Evolutionary conservation across 208 protist genomes (phyloP).

Genomic region (Crithidia acanthocephali): DNA sequence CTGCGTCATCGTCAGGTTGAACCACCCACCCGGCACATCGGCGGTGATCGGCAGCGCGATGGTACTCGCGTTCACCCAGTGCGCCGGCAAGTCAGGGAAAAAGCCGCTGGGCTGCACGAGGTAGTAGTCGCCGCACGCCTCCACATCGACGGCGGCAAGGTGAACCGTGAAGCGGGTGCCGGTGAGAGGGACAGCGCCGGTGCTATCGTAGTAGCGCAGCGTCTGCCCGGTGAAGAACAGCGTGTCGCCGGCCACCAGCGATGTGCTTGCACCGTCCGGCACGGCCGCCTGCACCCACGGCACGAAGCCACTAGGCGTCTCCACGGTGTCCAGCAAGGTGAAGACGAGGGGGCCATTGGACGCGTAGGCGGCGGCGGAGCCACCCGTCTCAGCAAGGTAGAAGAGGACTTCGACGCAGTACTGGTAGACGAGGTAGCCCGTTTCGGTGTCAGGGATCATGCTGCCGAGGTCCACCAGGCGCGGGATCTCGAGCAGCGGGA

Average conservation of each 20-base stretch:
- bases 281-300: slow-evolving; percentile 3
- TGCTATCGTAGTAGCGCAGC: slow-evolving; percentile 33
- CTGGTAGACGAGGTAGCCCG: slow-evolving; percentile 37
- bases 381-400: slow-evolving; percentile 4
- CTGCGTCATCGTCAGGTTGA: slow-evolving; percentile 36
- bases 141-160: slow-evolving; percentile 13
- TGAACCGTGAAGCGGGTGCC: slow-evolving; percentile 23
- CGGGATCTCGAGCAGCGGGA: slow-evolving; percentile 39
- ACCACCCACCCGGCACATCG: slow-evolving; percentile 43
- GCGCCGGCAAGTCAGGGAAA: slow-evolving; percentile 17
- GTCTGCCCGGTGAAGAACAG: slow-evolving; percentile 27
- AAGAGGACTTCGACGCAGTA: slow-evolving; percentile 49
- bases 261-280: neutral
- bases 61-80: slow-evolving; percentile 34
- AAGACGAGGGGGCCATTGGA: slow-evolving; percentile 34
- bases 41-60: slow-evolving; percentile 35
- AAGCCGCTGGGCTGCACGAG: slow-evolving; percentile 8
- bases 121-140: slow-evolving; percentile 5
- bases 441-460: slow-evolving; percentile 17
- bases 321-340: slow-evolving; percentile 36
- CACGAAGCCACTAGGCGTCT: slow-evolving; percentile 20
- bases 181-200: slow-evolving; percentile 8
- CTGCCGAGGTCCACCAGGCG: slow-evolving; percentile 33
- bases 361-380: slow-evolving; percentile 19
- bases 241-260: slow-evolving; percentile 23